A percentile compares a stretch with the other conserved stretches of the same genome.
These are phyloP conservation scores for Cercis canadensis DNA, from an alignment of 306 rosid genomes.

Conservation along the genomic window DNA sequence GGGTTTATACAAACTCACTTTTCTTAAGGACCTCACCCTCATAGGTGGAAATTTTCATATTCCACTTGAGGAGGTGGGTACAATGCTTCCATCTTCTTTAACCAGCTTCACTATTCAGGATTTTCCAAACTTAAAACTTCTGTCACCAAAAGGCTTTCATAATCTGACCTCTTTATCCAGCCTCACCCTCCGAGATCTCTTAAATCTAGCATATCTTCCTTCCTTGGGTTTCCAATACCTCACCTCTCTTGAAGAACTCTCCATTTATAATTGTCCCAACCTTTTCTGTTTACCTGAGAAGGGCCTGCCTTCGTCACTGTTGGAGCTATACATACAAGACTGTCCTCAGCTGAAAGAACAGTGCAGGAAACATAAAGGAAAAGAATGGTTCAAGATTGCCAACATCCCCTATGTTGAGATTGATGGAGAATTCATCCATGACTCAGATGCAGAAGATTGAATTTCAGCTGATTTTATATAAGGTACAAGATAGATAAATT, in stretches of 20 bases:
- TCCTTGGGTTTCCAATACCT: constrained; percentile 30
- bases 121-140: not conserved
- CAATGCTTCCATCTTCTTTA: constrained; percentile 24
- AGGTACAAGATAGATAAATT: constrained; percentile 10
- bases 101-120: not conserved
- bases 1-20: constrained; percentile 28
- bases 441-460: constrained; percentile 25
- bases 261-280: not conserved
- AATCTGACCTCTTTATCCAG: constrained; percentile 18
- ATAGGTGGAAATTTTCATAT: not conserved
- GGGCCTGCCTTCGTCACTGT: constrained; percentile 36
- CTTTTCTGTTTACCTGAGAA: constrained; percentile 5
- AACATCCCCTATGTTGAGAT: constrained; percentile 29
- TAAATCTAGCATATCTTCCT: constrained; percentile 22
- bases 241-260: constrained; percentile 21
- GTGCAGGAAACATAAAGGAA: constrained; percentile 15
- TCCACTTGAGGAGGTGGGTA: not conserved
- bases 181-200: not conserved
- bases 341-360: constrained; percentile 29
- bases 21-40: not conserved
- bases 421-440: constrained; percentile 21
- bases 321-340: not conserved
- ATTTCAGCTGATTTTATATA: not conserved
- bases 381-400: constrained; percentile 34
- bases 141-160: constrained; percentile 13